Evolutionary conservation across 1,284 basidiomycete species (phyloP), one percentile per base, ranked within the genome.

Genomic region (Ceratobasidium sp.): DNA sequence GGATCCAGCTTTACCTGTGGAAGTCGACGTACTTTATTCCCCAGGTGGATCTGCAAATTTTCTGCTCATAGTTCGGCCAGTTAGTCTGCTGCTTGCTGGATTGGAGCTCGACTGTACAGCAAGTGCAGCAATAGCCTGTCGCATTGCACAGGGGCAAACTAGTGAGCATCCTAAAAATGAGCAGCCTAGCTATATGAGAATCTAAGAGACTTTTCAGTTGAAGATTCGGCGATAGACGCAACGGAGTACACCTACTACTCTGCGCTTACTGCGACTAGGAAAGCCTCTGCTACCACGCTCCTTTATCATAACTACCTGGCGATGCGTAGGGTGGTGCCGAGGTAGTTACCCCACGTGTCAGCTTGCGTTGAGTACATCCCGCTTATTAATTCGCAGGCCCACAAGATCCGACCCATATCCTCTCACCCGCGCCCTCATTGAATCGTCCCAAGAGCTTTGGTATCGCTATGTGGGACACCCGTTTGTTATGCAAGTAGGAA

Each of bases 91-190:
- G 16, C 92, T 91, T 73, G 85, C 91, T 23, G 87, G 89, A 2
- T 88, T 87, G 3, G 96, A 96, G 0, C 98, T 96, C 0, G 96
- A 96, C 0, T 98, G 96, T 80, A 98, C 96, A 0, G 84, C 98
- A 9, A 92, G 91, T 46, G 90, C 95, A 0, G 93, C 94, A 0
- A 85, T 98, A 14, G 89, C 91, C 1, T 89, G 89, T 59, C 84
- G 84, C 23, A 82, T 95, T 14, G 89, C 87, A 0, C 82, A 83
- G 44, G 89, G 89, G 47, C 77, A 78, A 14, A 77, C 79, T 0
- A 77, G 89, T 89, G 77, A 79, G 85, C 82, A n/a, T 21, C 28
- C 21, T 62, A 63, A n/a, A n/a, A 44, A 32, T 8, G 35, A 46
- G 3, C 23, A 43, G 38, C n/a, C n/a, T n/a, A n/a, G n/a, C n/a